These are phyloP conservation scores for Sicyos baderoa DNA, from an alignment of 306 rosid genomes.

Conservation along the genomic window DNA sequence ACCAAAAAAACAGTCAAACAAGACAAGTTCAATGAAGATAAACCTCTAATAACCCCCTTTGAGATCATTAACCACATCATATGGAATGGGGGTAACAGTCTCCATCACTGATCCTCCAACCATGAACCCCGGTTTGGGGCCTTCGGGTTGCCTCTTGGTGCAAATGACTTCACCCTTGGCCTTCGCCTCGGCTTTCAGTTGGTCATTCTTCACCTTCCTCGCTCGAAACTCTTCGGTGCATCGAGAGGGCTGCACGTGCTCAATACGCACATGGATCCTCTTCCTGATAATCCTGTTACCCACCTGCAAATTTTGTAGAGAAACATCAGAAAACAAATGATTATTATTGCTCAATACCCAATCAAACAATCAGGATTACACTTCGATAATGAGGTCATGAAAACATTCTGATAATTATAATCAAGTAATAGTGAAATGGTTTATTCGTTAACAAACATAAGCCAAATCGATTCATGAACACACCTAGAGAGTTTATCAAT, in stretches of 20 bases:
- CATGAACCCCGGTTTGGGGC: constrained; percentile 94
- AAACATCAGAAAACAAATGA: too few species aligned
- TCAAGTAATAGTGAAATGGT: too few species aligned
- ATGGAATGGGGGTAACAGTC: constrained; percentile 92
- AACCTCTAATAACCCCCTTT: constrained; percentile 74
- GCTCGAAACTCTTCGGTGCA: constrained; percentile 72
- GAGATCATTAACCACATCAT: constrained; percentile 89
- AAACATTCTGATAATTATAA: too few species aligned
- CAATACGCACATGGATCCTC: neutral
- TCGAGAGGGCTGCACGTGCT: constrained; percentile 20
- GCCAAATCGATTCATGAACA: too few species aligned
- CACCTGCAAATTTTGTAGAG: neutral
- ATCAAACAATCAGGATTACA: too few species aligned
- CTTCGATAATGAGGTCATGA: too few species aligned
- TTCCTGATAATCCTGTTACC: neutral
- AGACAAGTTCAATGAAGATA: constrained; percentile 1
- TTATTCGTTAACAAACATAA: too few species aligned
- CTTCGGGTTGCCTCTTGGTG: constrained; percentile 83
- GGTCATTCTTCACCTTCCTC: constrained; percentile 64
- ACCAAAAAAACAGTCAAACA: neutral
- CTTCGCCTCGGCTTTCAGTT: constrained; percentile 78
- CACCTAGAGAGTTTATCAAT: too few species aligned
- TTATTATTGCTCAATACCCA: too few species aligned
- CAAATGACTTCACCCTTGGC: constrained; percentile 56
- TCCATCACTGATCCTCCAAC: constrained; percentile 83